Conservation (phyloP, 2,329 filamentous ascomycete species). For the Ophiostoma ulmi region DNA sequence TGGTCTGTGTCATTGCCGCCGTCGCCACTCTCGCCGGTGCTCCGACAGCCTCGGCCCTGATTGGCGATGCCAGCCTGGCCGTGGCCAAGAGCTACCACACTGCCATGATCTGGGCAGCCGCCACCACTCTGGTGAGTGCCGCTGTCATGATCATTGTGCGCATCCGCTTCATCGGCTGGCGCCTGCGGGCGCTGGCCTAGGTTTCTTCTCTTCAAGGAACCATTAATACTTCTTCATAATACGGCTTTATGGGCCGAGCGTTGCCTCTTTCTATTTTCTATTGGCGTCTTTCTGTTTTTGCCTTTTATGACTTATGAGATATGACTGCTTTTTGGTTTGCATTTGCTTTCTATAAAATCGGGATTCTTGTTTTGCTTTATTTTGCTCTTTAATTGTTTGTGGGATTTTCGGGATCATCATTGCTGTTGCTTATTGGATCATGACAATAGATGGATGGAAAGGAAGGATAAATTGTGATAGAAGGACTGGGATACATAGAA, state of each 20-base stretch:
- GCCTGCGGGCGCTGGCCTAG: constrained; percentile 11
- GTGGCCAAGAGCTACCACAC: constrained; percentile 23
- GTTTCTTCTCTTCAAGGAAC: background rate
- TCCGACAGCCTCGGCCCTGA: constrained; percentile 31
- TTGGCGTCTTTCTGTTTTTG: background rate
- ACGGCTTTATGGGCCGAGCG: constrained; percentile 6
- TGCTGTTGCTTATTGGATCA: background rate
- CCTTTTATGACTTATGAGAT: constrained; percentile 5
- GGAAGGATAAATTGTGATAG: background rate
- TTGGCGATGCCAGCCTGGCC: constrained; percentile 20
- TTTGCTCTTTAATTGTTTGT: background rate
- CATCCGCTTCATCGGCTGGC: constrained; percentile 23
- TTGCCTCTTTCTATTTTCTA: constrained; percentile 8
- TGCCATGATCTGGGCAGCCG: constrained; percentile 28
- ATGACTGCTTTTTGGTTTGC: background rate
- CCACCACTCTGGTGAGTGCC: constrained; percentile 24
- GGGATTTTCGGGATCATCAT: background rate
- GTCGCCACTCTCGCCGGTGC: constrained; percentile 42
- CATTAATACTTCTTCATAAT: constrained; percentile 2
- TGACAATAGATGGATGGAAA: background rate
- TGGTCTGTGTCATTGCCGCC: constrained; percentile 39
- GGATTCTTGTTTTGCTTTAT: background rate
- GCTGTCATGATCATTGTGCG: constrained; percentile 19
- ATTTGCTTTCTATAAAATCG: background rate
- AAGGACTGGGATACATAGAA: background rate